Evolutionary conservation across 257 asterid species (phyloP).

Genomic region (Solanum dulcamara): DNA sequence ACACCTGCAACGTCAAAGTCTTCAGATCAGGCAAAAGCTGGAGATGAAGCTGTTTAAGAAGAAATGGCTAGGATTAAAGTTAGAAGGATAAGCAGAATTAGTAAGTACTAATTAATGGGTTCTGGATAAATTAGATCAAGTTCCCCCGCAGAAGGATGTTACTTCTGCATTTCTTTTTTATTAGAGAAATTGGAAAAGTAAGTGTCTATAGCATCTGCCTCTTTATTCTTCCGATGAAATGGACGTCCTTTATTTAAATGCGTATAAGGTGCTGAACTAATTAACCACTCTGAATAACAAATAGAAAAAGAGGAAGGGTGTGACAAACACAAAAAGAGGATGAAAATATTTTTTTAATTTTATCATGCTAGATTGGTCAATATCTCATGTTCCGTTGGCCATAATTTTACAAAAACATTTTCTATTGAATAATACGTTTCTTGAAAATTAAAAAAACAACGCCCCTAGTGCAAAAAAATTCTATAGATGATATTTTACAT

Average conservation of each 20-base stretch:
- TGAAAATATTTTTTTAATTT: background rate
- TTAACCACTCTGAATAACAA: background rate
- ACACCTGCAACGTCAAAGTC: background rate
- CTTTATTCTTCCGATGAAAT: background rate
- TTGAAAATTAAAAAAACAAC: background rate
- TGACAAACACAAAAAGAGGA: background rate
- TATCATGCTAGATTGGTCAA: background rate
- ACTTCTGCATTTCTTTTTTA: background rate
- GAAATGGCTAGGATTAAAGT: background rate
- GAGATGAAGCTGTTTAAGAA: background rate
- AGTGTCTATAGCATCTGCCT: background rate
- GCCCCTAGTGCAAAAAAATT: background rate
- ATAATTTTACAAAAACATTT: background rate
- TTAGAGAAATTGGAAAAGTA: background rate
- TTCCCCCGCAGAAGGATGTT: background rate
- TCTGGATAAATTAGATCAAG: background rate
- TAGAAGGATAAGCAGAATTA: background rate
- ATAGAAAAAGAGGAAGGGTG: background rate
- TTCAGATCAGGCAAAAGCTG: background rate
- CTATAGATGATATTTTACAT: background rate
- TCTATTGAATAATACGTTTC: background rate
- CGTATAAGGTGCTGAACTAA: background rate
- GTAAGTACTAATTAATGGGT: background rate
- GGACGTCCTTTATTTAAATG: background rate
- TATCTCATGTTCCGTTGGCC: no score